phyloP scores from a whole-genome alignment of 108 stramenopile genomes.

The Cyclostephanos invisitatus region DNA sequence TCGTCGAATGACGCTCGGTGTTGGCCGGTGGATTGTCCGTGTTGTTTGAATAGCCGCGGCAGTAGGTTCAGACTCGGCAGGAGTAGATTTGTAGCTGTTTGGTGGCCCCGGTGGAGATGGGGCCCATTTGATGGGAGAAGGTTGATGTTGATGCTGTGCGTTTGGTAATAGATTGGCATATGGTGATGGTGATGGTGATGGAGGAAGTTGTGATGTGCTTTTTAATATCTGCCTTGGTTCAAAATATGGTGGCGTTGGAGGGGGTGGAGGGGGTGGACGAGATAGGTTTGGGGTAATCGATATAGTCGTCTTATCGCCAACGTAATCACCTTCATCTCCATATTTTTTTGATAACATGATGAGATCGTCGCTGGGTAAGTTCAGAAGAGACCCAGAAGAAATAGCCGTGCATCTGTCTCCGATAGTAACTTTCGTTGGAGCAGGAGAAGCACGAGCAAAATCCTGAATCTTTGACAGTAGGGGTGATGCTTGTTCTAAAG shows the following conservation, averaged over 20 bases:
- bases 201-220: neutral
- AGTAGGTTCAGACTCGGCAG: neutral
- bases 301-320: neutral
- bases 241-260: neutral
- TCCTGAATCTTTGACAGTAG: conserved; percentile 15
- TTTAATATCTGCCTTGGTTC: neutral
- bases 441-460: conserved; percentile 12
- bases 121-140: neutral
- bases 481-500: neutral
- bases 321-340: neutral
- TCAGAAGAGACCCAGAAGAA: neutral
- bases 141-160: neutral
- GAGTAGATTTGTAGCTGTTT: conserved; percentile 5
- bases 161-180: conserved; percentile 6
- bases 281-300: neutral
- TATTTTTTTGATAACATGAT: neutral
- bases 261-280: neutral
- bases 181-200: conserved; percentile 7
- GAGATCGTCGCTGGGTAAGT: neutral
- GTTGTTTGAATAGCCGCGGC: conserved; percentile 12
- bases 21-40: conserved; percentile 26
- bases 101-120: neutral
- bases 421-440: conserved; percentile 17
- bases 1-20: conserved; percentile 48
- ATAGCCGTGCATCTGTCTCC: neutral